Evolutionary conservation across 208 protist genomes (phyloP).

Genomic region (Angomonas deanei): DNA sequence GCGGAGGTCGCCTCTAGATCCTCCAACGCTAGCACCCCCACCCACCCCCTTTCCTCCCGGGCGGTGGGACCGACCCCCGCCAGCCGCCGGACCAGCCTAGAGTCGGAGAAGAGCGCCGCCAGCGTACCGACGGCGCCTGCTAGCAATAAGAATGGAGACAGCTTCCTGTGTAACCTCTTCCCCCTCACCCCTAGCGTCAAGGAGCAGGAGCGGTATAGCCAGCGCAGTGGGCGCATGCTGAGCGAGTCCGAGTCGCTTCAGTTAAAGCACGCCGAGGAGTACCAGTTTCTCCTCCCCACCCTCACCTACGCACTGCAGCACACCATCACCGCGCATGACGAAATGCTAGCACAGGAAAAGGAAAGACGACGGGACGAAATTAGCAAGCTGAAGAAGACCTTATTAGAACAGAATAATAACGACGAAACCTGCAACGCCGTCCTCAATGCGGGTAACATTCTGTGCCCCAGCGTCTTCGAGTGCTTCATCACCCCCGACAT

Average conservation of each 20-base stretch:
- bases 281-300: slow-evolving; percentile 47
- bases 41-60: not conserved
- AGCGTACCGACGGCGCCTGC: not conserved
- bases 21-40: not conserved
- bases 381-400: no score
- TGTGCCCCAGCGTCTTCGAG: slow-evolving; percentile 15
- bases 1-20: not conserved
- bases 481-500: slow-evolving; percentile 34
- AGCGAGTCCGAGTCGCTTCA: slow-evolving; percentile 67
- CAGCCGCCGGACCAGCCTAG: not conserved
- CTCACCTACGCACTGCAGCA: slow-evolving; percentile 37
- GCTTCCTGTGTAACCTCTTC: slow-evolving; percentile 1
- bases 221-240: slow-evolving; percentile 21
- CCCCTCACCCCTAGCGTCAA: slow-evolving; percentile 13
- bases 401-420: no score
- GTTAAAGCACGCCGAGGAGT: slow-evolving; percentile 63
- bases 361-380: not conserved
- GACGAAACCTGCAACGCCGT: not conserved
- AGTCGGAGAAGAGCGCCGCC: not conserved
- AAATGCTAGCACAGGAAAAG: slow-evolving; percentile 8
- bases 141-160: not conserved
- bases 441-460: not conserved
- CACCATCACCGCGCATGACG: slow-evolving; percentile 44
- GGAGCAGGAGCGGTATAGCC: slow-evolving; percentile 8
- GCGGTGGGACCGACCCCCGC: not conserved